phyloP scores from a whole-genome alignment of 2,329 filamentous ascomycete species.

The Clarireedia sp. region DNA sequence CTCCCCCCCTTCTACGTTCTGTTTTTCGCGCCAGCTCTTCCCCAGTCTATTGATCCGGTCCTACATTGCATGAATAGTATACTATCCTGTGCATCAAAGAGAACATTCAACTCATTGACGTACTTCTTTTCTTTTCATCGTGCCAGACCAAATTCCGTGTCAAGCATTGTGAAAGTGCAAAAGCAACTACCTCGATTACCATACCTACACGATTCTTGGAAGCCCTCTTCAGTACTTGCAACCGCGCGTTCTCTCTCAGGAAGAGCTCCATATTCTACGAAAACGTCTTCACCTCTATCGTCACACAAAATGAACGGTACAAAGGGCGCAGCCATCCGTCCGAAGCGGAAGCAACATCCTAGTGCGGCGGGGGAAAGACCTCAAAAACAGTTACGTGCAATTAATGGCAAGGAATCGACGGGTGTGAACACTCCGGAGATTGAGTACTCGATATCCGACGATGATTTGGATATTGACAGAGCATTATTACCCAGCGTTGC shows the following conservation, averaged over 20 bases:
- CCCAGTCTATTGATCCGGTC: neutral
- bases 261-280: neutral
- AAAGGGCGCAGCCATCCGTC: slow-evolving; percentile 18
- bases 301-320: slow-evolving; percentile 20
- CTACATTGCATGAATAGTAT: slow-evolving; percentile 28
- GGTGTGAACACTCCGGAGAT: slow-evolving; percentile 30
- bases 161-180: slow-evolving; percentile 10
- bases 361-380: slow-evolving; percentile 24
- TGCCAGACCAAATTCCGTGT: slow-evolving; percentile 13
- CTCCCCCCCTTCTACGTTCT: neutral
- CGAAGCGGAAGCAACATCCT: slow-evolving; percentile 29
- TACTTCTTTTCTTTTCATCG: slow-evolving; percentile 25
- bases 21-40: neutral
- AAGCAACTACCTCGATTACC: neutral
- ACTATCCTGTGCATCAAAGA: slow-evolving; percentile 23
- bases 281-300: neutral
- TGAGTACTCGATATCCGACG: slow-evolving; percentile 23
- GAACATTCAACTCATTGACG: slow-evolving; percentile 24
- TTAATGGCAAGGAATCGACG: slow-evolving; percentile 30
- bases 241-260: neutral
- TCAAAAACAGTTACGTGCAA: slow-evolving; percentile 27
- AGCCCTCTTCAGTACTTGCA: neutral
- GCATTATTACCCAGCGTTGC: slow-evolving; percentile 33
- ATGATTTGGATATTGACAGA: slow-evolving; percentile 32
- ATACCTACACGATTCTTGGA: neutral